These are phyloP conservation scores for Psilocybe cyanescens DNA, from an alignment of 768 basidiomycete species.

Conservation along the genomic window DNA sequence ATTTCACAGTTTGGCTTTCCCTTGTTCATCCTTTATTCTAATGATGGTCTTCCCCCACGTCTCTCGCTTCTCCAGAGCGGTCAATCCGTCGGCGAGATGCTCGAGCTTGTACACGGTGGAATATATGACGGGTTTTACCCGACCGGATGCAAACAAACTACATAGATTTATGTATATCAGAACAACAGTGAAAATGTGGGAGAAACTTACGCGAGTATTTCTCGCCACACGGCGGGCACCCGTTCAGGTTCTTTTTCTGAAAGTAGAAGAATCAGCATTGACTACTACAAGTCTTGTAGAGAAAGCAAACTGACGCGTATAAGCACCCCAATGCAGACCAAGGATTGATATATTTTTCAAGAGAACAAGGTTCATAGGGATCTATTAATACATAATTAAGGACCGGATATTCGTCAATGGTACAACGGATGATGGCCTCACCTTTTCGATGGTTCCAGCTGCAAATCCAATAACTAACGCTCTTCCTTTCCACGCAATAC, in stretches of 20 bases:
- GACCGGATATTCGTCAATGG: background rate
- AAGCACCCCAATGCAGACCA: conserved; percentile 89
- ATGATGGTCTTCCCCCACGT: conserved; percentile 94
- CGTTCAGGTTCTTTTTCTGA: conserved; percentile 68
- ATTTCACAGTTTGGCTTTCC: conserved; percentile 43
- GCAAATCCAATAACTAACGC: conserved; percentile 95
- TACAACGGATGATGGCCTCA: conserved; percentile 26
- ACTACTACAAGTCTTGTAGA: background rate
- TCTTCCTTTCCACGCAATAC: conserved; percentile 93
- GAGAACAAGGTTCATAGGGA: conserved; percentile 82
- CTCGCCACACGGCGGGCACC: conserved; percentile 73
- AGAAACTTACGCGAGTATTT: conserved; percentile 59
- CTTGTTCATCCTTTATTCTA: conserved; percentile 55
- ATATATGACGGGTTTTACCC: conserved; percentile 73
- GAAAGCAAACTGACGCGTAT: conserved; percentile 49
- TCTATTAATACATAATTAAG: conserved; percentile 40
- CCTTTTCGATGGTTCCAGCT: conserved; percentile 83
- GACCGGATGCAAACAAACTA: conserved; percentile 71
- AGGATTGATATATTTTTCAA: conserved; percentile 86
- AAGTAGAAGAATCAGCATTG: background rate
- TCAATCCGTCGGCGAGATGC: conserved; percentile 65
- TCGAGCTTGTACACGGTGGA: conserved; percentile 72
- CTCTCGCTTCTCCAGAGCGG: conserved; percentile 77
- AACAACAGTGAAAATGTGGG: background rate
- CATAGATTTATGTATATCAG: background rate